Evolutionary conservation across 202 grass and related monocot species (phyloP).

Genomic region (Bolboschoenoplectus hybrid): DNA sequence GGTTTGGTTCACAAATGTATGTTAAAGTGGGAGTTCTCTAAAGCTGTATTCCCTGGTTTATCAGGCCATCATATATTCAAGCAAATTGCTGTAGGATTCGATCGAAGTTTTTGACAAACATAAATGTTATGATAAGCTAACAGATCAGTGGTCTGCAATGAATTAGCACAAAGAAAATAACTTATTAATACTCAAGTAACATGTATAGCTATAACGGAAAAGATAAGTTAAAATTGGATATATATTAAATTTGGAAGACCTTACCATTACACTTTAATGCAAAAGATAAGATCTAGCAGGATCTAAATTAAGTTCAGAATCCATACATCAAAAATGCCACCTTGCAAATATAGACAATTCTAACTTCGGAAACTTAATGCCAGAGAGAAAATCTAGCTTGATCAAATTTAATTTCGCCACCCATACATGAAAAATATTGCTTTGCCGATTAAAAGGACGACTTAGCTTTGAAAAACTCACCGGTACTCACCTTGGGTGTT

Average conservation of each 20-base stretch:
- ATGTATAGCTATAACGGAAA: background rate
- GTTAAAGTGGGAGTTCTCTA: background rate
- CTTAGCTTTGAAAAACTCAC: background rate
- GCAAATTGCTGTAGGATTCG: background rate
- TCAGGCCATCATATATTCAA: slow-evolving; percentile 21
- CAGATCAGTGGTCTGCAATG: background rate
- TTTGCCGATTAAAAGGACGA: background rate
- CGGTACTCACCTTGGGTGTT: background rate
- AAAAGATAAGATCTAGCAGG: slow-evolving; percentile 1
- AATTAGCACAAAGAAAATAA: background rate
- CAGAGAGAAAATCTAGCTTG: background rate
- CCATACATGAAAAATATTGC: background rate
- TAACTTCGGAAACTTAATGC: background rate
- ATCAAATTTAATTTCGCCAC: slow-evolving; percentile 3
- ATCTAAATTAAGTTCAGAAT: background rate
- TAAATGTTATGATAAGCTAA: background rate
- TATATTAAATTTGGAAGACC: background rate
- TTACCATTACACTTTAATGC: background rate
- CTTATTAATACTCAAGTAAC: background rate
- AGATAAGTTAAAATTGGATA: background rate
- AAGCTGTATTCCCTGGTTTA: background rate
- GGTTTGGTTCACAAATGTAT: background rate
- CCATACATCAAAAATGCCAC: background rate
- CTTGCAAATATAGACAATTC: background rate
- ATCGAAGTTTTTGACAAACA: background rate